These are phyloP conservation scores for Centella asiatica DNA, from an alignment of 129 eudicot genomes.

Conservation along the genomic window DNA sequence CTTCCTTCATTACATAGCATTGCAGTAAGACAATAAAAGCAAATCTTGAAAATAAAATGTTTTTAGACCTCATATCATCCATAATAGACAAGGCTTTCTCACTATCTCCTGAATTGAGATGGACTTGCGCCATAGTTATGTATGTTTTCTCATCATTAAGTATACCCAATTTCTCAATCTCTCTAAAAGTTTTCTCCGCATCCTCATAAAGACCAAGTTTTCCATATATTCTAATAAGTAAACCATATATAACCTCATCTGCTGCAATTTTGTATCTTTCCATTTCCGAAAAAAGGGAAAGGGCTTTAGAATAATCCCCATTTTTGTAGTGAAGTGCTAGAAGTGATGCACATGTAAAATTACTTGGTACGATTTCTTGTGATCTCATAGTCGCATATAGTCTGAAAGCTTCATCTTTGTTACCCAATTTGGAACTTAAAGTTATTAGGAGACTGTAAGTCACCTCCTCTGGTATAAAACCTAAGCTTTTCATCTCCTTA, in stretches of 20 bases:
- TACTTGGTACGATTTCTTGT: slow-evolving; percentile 58
- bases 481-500: slow-evolving; percentile 52
- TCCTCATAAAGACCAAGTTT: slow-evolving; percentile 83
- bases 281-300: slow-evolving; percentile 82
- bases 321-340: slow-evolving; percentile 58
- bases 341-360: slow-evolving; percentile 94
- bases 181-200: slow-evolving; percentile 63
- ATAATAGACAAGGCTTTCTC: slow-evolving; percentile 52
- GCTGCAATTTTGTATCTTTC: slow-evolving; percentile 51
- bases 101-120: slow-evolving; percentile 46
- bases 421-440: slow-evolving; percentile 38
- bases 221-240: slow-evolving; percentile 85
- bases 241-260: slow-evolving; percentile 87
- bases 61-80: slow-evolving; percentile 55
- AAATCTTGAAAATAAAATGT: slow-evolving; percentile 51
- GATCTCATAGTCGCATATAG: slow-evolving; percentile 74
- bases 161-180: slow-evolving; percentile 54
- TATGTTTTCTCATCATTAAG: slow-evolving; percentile 77
- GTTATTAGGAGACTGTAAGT: slow-evolving; percentile 72
- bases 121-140: slow-evolving; percentile 85
- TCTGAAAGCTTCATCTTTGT: slow-evolving; percentile 40
- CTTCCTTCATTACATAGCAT: slow-evolving; percentile 64
- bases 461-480: slow-evolving; percentile 77
- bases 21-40: slow-evolving; percentile 57
- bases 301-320: slow-evolving; percentile 81